Conservation (phyloP, 352 stramenopile species). For the Phytopythium vexans region DNA sequence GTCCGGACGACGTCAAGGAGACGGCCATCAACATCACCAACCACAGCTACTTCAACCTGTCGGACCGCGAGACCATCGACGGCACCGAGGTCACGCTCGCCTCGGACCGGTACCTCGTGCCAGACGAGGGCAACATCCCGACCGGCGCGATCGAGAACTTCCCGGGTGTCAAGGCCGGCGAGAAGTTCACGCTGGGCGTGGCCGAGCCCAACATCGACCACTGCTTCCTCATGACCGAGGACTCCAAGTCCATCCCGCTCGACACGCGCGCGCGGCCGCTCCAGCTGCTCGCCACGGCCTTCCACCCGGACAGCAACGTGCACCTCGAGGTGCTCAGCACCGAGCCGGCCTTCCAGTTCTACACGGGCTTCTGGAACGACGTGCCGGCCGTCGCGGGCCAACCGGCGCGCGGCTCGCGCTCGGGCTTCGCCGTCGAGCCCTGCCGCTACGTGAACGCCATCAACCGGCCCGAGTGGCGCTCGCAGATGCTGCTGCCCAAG, state of each 20-base stretch:
- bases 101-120: slow-evolving; percentile 20
- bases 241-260: slow-evolving; percentile 24
- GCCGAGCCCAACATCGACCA: slow-evolving; percentile 26
- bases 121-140: slow-evolving; percentile 22
- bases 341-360: slow-evolving; percentile 25
- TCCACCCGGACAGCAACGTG: slow-evolving; percentile 22
- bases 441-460: slow-evolving; percentile 23
- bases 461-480: slow-evolving; percentile 21
- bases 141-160: slow-evolving; percentile 22
- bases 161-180: slow-evolving; percentile 18
- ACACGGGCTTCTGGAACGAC: slow-evolving; percentile 30
- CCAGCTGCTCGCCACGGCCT: slow-evolving; percentile 18
- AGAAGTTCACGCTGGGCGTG: slow-evolving; percentile 19
- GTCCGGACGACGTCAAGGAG: slow-evolving; percentile 19
- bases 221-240: slow-evolving; percentile 22
- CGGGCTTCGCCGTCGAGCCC: slow-evolving; percentile 22
- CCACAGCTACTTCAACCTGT: slow-evolving; percentile 29
- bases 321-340: slow-evolving; percentile 23
- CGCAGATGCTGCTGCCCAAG: slow-evolving; percentile 26
- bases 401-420: slow-evolving; percentile 16
- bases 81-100: slow-evolving; percentile 17
- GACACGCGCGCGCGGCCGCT: slow-evolving; percentile 19
- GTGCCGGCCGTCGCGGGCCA: slow-evolving; percentile 18
- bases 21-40: slow-evolving; percentile 29
- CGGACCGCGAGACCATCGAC: slow-evolving; percentile 24